A percentile compares a stretch with the other conserved stretches of the same genome.
Conservation (phyloP, 2,329 filamentous ascomycete genomes). For the Alternaria postmessia region DNA sequence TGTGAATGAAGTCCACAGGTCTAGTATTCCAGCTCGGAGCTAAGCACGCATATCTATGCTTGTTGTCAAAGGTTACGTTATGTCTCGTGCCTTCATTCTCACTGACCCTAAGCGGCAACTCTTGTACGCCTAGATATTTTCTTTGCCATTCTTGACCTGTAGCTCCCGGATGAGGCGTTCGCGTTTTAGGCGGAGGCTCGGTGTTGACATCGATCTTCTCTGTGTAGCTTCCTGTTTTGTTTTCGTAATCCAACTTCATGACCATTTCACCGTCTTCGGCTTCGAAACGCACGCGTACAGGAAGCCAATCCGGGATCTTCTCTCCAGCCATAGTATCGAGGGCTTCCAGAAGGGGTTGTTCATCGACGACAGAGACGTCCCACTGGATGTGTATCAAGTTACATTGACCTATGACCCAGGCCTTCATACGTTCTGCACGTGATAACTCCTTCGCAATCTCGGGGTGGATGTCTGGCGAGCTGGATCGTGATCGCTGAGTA, state of each 20-base stretch:
- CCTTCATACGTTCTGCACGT: slow-evolving; percentile 33
- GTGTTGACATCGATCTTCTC: slow-evolving; percentile 15
- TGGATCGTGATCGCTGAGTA: not conserved
- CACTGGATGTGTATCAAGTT: slow-evolving; percentile 36
- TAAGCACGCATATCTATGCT: slow-evolving; percentile 1
- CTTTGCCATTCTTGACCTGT: slow-evolving; percentile 14
- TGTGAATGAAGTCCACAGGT: slow-evolving; percentile 26
- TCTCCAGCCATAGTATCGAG: slow-evolving; percentile 38
- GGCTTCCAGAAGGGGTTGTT: slow-evolving; percentile 30
- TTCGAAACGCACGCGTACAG: slow-evolving; percentile 37
- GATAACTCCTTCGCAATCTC: slow-evolving; percentile 11
- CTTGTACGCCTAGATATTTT: slow-evolving; percentile 3
- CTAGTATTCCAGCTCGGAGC: slow-evolving; percentile 2
- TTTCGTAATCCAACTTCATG: slow-evolving; percentile 40
- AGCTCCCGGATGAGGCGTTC: not conserved
- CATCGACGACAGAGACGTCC: slow-evolving; percentile 30
- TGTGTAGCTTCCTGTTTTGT: slow-evolving; percentile 19
- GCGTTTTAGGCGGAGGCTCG: slow-evolving; percentile 8
- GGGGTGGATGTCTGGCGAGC: not conserved
- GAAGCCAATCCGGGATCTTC: slow-evolving; percentile 40
- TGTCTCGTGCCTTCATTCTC: not conserved
- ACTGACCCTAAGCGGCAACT: slow-evolving; percentile 5
- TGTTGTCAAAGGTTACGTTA: not conserved
- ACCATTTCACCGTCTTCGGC: slow-evolving; percentile 40
- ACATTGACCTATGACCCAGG: slow-evolving; percentile 30